Evolutionary conservation across 2,329 filamentous ascomycete genomes (phyloP).

Genomic region (Cercospora citrullina): DNA sequence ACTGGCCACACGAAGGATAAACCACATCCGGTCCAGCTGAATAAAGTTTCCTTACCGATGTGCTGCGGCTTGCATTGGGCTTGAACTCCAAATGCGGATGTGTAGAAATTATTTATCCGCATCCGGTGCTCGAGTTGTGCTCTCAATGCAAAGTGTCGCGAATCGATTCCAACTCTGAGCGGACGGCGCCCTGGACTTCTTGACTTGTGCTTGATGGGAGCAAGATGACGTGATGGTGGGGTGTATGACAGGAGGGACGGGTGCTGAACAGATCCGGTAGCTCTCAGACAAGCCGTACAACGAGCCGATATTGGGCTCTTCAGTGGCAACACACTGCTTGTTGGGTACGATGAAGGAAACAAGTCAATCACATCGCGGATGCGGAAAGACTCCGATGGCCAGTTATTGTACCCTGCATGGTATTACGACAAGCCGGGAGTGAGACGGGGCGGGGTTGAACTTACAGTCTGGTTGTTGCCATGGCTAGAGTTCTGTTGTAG

Average conservation of each 20-base stretch:
- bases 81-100: background rate
- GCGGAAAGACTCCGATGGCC: background rate
- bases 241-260: background rate
- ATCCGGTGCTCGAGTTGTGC: background rate
- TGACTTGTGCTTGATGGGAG: background rate
- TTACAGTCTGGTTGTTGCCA: conserved; percentile 3
- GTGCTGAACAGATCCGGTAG: background rate
- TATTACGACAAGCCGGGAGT: background rate
- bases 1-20: background rate
- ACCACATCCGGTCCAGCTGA: background rate
- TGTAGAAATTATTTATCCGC: background rate
- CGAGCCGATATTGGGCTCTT: background rate
- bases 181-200: background rate
- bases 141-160: background rate
- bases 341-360: background rate
- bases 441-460: background rate
- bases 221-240: background rate
- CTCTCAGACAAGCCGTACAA: background rate
- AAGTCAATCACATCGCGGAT: background rate
- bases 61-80: background rate
- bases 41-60: background rate
- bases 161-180: background rate
- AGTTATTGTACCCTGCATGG: background rate
- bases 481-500: background rate
- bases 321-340: background rate